Evolutionary conservation across 768 basidiomycete genomes (phyloP), one percentile per base, ranked within the genome.

Genomic region (Calocybe gangraenosa): DNA sequence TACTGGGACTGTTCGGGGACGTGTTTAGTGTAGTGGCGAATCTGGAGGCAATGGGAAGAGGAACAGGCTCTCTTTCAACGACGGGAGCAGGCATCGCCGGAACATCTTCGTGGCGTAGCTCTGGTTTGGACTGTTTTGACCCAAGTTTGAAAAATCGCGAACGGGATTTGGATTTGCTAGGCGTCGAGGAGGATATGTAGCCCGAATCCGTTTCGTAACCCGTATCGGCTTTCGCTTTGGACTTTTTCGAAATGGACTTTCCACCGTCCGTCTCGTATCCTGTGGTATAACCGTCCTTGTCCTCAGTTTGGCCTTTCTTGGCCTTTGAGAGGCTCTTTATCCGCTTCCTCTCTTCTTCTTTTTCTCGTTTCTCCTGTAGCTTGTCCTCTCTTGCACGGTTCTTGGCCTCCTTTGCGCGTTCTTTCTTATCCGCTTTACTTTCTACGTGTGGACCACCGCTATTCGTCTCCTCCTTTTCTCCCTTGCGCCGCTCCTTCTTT

Each of bases 41-140:
- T 47, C 63, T 61, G 14, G 64, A 69, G 3, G 75, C 75, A 44
- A 77, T 76, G 18, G 76, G 75, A 17, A 76, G 64, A 7, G 63
- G 55, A 23, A 70, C 55, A 1, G 60, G 53, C 31, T 64, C 64
- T 38, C 54, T 64, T 18, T 57, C 58, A 14, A 50, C 20, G 30
- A 28, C 40, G 6, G 42, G 22, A 9, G 45, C 28, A 11, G 61
- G 63, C 41, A 62, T 48, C 7, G 55, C 52, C 0, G 57, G 65
- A 15, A 44, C 42, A 4, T 57, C 58, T 9, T 65, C 61, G n/a
- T 55, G 49, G 14, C 52, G 56, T 21, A 70, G 35, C 42, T 71
- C 70, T 0, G 59, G 52, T 37, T 68, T 67, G 2, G 70, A 69
- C 14, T 62, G 57, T 44, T 69, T 72, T 17, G 62, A 63, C 23